Evolutionary conservation across 345 rosid species (phyloP), one percentile per base, ranked within the genome.

Genomic region (Populus simonii): DNA sequence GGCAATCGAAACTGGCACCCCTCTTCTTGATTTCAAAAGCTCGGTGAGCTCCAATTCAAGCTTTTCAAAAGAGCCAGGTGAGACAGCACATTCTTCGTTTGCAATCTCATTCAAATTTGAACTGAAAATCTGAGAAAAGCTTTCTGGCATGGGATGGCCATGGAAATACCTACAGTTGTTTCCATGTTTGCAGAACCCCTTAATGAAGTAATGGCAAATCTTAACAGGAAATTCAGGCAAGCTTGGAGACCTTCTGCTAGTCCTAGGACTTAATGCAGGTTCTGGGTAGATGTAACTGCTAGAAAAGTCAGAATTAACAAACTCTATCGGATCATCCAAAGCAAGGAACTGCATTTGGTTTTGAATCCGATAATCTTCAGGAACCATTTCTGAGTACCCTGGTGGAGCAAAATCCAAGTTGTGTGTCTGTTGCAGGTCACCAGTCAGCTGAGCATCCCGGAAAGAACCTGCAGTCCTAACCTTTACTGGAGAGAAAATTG

Each of bases 131-230:
- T 87, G 92, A 15, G 86, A 70, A 76, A 90, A 88, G 76, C 83
- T 87, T 55, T 90, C 96, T 8, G 85, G 79, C 76, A 81, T 84
- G 0, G 88, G 87, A 74, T 88, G 79, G 18, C 89, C 92, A 74
- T 96, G 99, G 80, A 89, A 91, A 74, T 89, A 96, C 83, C 97
- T 84, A 76, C 99, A 96, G 66, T 87, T 92, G 77, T 72, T 86
- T 22, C 98, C 99, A 6, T 96, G 98, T 83, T 94, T 96, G 77
- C 98, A 96, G 62, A 83, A 90, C 13, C 99, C 97, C 78, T 91
- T 96, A 72, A 17, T 88, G 79, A 89, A 94, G 90, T 92, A 96
- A 82, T 91, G 98, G 72, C 99, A 96, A 23, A 89, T 73, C 85
- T 92, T 96, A n/a, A 90, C 89, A 2, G 97, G 94, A 76, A 91